Evolutionary conservation across 148 eudicot species (phyloP).

Genomic region (Fagopyrum tataricum): DNA sequence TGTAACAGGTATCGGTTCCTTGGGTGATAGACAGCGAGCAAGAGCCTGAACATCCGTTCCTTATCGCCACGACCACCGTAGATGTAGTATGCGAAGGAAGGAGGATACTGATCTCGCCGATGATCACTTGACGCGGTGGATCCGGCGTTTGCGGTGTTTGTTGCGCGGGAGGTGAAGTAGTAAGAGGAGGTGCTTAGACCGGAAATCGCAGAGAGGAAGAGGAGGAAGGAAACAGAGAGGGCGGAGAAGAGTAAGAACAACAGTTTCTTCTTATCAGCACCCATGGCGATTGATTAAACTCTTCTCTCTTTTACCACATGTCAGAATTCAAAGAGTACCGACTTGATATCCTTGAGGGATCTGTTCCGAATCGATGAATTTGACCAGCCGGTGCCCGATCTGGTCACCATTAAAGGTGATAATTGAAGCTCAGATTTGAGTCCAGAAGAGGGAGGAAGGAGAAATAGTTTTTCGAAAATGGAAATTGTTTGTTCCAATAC

Average conservation of each 20-base stretch:
- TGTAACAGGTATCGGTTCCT: constrained; percentile 79
- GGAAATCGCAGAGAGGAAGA: constrained; percentile 52
- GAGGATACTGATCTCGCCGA: constrained; percentile 55
- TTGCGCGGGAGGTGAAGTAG: constrained; percentile 26
- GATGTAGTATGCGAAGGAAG: constrained; percentile 78
- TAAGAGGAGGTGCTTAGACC: constrained; percentile 48
- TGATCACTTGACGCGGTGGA: constrained; percentile 21
- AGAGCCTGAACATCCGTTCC: constrained; percentile 47
- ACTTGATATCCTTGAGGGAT: background rate
- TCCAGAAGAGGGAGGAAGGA: background rate
- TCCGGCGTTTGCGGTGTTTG: constrained; percentile 18
- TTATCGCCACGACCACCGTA: constrained; percentile 54
- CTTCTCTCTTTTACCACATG: constrained; percentile 16
- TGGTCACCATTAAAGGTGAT: background rate
- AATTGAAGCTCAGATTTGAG: background rate
- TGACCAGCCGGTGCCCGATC: background rate
- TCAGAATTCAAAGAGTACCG: constrained; percentile 13
- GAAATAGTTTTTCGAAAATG: background rate
- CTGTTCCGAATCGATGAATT: background rate
- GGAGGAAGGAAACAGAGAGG: constrained; percentile 46
- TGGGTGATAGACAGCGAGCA: constrained; percentile 81
- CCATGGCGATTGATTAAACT: constrained; percentile 35
- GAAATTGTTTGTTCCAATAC: background rate
- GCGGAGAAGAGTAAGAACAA: constrained; percentile 62
- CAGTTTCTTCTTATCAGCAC: constrained; percentile 83